These are phyloP conservation scores for Cutaneotrichosporon sp. DNA, from an alignment of 1,284 basidiomycete genomes.

Conservation along the genomic window DNA sequence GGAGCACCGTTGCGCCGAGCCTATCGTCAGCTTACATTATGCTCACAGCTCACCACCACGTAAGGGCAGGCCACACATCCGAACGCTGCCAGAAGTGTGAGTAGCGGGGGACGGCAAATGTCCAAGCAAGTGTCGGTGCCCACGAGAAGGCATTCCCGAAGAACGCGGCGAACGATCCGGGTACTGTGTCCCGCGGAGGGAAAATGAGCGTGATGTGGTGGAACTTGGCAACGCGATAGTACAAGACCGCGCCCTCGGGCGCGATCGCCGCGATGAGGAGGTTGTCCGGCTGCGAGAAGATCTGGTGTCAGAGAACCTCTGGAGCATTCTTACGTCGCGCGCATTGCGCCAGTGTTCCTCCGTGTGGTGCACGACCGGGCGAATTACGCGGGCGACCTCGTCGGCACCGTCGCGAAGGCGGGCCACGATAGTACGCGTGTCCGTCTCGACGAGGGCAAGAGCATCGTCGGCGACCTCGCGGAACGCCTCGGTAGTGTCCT, in stretches of 20 bases:
- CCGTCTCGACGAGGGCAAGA: constrained; percentile 27
- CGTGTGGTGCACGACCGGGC: constrained; percentile 2
- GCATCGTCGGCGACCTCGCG: constrained; percentile 14
- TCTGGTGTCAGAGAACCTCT: constrained; percentile 23
- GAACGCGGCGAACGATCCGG: constrained; percentile 37
- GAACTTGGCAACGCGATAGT: constrained; percentile 40
- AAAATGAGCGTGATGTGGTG: constrained; percentile 44
- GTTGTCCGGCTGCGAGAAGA: constrained; percentile 37
- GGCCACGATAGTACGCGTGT: constrained; percentile 20
- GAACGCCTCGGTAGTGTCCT: constrained; percentile 21
- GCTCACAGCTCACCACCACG: constrained; percentile 43
- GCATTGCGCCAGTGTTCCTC: constrained; percentile 11
- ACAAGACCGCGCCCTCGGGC: constrained; percentile 40
- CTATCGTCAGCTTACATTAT: constrained; percentile 24
- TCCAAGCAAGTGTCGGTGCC: constrained; percentile 38
- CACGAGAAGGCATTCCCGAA: constrained; percentile 45
- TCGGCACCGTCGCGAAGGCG: constrained; percentile 13
- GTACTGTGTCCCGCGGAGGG: constrained; percentile 34
- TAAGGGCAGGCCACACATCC: constrained; percentile 42
- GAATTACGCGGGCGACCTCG: constrained; percentile 23
- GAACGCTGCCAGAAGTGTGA: constrained; percentile 26
- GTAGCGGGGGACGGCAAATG: constrained; percentile 37
- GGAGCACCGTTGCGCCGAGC: constrained; percentile 45
- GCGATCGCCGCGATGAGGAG: constrained; percentile 35
- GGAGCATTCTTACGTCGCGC: not conserved